Base-by-base conservation (phyloP, 192 early-diverging fungal species). In the Chytriomyces sp. region DNA sequence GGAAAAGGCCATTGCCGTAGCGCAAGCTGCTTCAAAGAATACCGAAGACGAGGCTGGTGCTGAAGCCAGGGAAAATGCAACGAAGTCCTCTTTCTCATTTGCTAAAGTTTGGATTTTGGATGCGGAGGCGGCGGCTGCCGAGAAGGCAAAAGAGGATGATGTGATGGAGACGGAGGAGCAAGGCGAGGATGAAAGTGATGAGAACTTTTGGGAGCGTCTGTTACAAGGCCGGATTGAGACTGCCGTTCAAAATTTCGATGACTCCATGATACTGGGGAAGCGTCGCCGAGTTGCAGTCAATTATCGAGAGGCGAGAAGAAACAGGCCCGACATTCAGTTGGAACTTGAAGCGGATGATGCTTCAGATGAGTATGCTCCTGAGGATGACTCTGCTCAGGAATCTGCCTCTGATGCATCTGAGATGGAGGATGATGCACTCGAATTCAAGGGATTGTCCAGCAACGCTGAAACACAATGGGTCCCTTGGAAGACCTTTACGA, bases 91-190 rank as follows among this genome's bases (percentile, higher is more conserved):
- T 0, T 89, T 91, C 73, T 80, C 86, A 3, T 90, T 90, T 70
- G 84, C 90, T 4, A 84, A 85, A 61, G 76, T 91, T 22, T 91
- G 90, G 90, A 74, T 75, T 14, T 77, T 76, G 7, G 88, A 90
- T 25, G 84, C 61, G 12, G 66, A 82, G 39, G 78, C 25, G 6
- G 71, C 28, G n/a, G 36, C 12, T 7, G 32, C 55, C 14, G 33
- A 66, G 0, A 19, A 75, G 0, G 40, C 22, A n/a, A 41, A 28
- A 19, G 64, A 77, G 53, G 66, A 6, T 22, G 70, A 53, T 8
- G 31, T 25, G 4, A 17, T 34, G 28, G 74, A 63, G 4, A 32
- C 37, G 2, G 67, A 26, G 5, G 61, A 72, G 17, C 26, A 39
- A 31, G 34, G 37, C 6, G 26, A 69, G 53, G 72, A 34, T 14